These are phyloP conservation scores for Ligustrum vulgare DNA, from an alignment of 257 asterid species.

Conservation along the genomic window DNA sequence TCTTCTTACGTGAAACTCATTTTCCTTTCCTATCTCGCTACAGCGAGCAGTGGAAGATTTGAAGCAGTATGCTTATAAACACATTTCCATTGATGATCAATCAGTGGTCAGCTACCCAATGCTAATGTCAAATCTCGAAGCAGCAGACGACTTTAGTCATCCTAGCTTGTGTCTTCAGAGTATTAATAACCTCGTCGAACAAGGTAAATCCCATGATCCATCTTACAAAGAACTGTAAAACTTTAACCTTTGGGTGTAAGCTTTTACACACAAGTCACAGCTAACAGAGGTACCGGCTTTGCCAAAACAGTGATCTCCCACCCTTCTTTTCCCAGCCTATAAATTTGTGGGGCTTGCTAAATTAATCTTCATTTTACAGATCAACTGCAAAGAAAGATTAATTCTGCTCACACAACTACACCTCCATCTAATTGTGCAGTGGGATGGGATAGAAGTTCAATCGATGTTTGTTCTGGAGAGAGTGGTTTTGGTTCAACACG, in stretches of 20 bases:
- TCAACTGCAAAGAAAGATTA: constrained; percentile 36
- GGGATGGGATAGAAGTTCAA: constrained; percentile 34
- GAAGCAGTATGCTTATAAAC: constrained; percentile 38
- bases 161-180: constrained; percentile 38
- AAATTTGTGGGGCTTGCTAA: not conserved
- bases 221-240: not conserved
- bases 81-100: constrained; percentile 30
- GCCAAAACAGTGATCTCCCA: not conserved
- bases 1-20: constrained; percentile 6
- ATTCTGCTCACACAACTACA: constrained; percentile 29
- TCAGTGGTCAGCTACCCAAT: constrained; percentile 17
- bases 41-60: constrained; percentile 40
- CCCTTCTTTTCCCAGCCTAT: not conserved
- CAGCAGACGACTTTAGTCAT: constrained; percentile 4
- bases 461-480: constrained; percentile 39
- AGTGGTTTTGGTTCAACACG: constrained; percentile 34
- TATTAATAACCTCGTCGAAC: constrained; percentile 36
- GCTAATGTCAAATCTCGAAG: constrained; percentile 14
- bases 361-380: constrained; percentile 32
- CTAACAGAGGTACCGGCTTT: not conserved
- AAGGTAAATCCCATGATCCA: constrained; percentile 37
- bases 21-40: constrained; percentile 9
- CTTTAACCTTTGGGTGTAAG: not conserved
- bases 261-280: not conserved
- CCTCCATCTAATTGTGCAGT: constrained; percentile 28